These are phyloP conservation scores for Podospora conica DNA, from an alignment of 495 filamentous ascomycete species.

Conservation along the genomic window DNA sequence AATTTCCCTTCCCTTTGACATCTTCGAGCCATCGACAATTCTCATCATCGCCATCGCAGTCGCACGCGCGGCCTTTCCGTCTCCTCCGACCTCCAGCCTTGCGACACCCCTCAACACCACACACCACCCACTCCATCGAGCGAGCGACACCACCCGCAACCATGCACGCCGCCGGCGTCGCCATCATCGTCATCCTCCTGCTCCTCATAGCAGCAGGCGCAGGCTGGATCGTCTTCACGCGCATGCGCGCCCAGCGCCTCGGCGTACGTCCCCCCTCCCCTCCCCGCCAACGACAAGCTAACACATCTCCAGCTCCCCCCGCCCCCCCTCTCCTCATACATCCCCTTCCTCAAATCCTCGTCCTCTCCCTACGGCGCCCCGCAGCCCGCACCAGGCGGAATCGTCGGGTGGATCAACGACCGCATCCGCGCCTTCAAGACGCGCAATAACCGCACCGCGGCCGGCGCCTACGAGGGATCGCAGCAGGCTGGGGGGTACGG, in stretches of 20 bases:
- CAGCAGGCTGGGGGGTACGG: slow-evolving; percentile 20
- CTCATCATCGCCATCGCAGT: background rate
- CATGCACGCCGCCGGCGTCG: slow-evolving; percentile 40
- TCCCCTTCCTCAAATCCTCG: slow-evolving; percentile 41
- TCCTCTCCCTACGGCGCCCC: slow-evolving; percentile 37
- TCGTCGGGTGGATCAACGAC: slow-evolving; percentile 54
- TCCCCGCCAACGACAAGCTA: background rate
- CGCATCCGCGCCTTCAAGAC: slow-evolving; percentile 43
- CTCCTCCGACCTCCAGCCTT: background rate
- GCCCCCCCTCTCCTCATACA: slow-evolving; percentile 56
- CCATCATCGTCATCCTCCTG: slow-evolving; percentile 48
- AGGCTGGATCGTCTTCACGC: slow-evolving; percentile 51
- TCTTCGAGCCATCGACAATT: background rate
- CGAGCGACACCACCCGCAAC: slow-evolving; percentile 12
- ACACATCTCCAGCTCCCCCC: slow-evolving; percentile 45
- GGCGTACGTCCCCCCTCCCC: slow-evolving; percentile 42
- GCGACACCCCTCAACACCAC: background rate
- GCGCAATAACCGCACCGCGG: slow-evolving; percentile 48
- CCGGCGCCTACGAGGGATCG: slow-evolving; percentile 57
- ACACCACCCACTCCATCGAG: too few species aligned
- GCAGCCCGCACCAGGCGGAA: slow-evolving; percentile 50
- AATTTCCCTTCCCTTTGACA: background rate
- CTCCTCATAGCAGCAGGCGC: slow-evolving; percentile 37
- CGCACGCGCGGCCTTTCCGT: background rate
- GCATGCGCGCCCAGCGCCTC: slow-evolving; percentile 54